Conservation (phyloP, 2,329 filamentous ascomycete species). For the Calonectria henricotiae region DNA sequence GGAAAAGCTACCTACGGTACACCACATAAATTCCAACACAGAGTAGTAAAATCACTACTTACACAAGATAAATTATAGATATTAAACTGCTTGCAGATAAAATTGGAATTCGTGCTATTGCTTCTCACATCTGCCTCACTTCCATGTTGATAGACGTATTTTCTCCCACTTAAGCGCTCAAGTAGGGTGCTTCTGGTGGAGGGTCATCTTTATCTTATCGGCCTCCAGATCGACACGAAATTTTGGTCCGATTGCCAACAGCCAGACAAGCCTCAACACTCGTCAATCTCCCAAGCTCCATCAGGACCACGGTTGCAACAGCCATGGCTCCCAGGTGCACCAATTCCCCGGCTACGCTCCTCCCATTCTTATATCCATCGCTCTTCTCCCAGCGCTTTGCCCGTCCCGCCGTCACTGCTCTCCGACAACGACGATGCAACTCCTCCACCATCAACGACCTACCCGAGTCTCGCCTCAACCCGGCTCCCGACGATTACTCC, state of each 20-base stretch:
- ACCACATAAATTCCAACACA: too few relatives aligned
- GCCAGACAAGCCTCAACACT: conserved; percentile 1
- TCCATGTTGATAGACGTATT: not conserved
- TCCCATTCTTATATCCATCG: conserved; percentile 68
- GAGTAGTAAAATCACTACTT: too few relatives aligned
- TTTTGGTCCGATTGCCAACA: conserved; percentile 28
- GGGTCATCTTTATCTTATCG: conserved; percentile 36
- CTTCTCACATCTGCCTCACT: not conserved
- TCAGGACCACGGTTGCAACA: conserved; percentile 9
- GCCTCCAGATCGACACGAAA: conserved; percentile 18
- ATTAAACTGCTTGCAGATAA: too few relatives aligned
- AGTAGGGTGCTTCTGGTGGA: not conserved
- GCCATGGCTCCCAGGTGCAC: conserved; percentile 54
- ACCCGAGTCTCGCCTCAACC: conserved; percentile 79
- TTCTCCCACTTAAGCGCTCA: not conserved
- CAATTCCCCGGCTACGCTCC: conserved; percentile 48
- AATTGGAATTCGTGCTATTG: not conserved
- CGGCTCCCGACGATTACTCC: conserved; percentile 87
- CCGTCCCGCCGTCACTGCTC: conserved; percentile 33
- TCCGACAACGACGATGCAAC: conserved; percentile 48
- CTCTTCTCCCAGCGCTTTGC: conserved; percentile 55
- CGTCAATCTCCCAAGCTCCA: conserved; percentile 4
- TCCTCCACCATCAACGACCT: conserved; percentile 58
- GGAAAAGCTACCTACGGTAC: too few relatives aligned
- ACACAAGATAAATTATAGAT: too few relatives aligned